Conservation (phyloP, 345 rosid genomes). For the Jatropha curcas region DNA sequence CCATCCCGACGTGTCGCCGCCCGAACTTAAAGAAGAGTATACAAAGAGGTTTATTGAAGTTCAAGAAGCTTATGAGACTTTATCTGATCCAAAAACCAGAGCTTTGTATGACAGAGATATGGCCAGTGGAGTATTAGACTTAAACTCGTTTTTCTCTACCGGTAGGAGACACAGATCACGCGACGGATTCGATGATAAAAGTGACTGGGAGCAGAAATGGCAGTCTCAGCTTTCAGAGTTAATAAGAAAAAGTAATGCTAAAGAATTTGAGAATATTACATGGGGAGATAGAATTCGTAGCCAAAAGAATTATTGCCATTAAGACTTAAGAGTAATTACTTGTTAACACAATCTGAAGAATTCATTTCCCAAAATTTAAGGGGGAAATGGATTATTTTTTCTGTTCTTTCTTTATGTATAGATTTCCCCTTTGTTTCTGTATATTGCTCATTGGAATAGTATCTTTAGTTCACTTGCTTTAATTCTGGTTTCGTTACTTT, state of each 20-base stretch:
- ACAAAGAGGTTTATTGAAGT: conserved; percentile 47
- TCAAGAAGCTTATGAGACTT: conserved; percentile 38
- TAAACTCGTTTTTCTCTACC: conserved; percentile 17
- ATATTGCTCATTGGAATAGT: too few relatives aligned
- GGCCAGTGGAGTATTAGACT: conserved; percentile 8
- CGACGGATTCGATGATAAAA: conserved; percentile 9
- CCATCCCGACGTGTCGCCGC: conserved; percentile 92
- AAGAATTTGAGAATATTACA: conserved; percentile 38
- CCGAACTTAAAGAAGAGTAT: conserved; percentile 65
- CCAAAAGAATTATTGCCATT: conserved; percentile 21
- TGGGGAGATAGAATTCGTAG: conserved; percentile 89
- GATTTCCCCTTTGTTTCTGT: too few relatives aligned
- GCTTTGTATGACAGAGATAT: conserved; percentile 30
- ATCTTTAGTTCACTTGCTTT: too few relatives aligned
- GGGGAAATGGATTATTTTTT: too few relatives aligned
- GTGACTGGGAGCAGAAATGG: conserved; percentile 26
- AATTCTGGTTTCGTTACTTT: too few relatives aligned
- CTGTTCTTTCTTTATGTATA: too few relatives aligned
- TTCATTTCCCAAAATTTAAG: too few relatives aligned
- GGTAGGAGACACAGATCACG: conserved; percentile 6
- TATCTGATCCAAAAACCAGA: conserved; percentile 30
- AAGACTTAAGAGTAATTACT: background rate
- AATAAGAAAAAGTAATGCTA: conserved; percentile 53
- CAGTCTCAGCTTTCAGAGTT: conserved; percentile 67
- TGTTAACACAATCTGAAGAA: too few relatives aligned